These are phyloP conservation scores for Quambalaria eucalypti DNA, from an alignment of 1,284 basidiomycete species.

Conservation along the genomic window DNA sequence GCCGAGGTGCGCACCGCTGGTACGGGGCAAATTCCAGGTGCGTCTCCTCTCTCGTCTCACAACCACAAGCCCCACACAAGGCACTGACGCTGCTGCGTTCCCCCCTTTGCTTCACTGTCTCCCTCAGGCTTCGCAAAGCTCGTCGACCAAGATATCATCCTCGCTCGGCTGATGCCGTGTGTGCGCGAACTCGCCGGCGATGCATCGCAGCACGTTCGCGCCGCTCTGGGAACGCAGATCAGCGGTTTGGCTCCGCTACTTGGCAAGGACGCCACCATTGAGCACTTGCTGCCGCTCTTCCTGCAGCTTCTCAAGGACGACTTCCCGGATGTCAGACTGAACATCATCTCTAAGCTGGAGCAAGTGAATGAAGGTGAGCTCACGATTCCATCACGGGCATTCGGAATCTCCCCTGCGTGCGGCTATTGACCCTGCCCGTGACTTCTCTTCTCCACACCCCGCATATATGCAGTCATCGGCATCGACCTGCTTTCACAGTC, in stretches of 20 bases:
- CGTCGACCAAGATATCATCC: constrained; percentile 85
- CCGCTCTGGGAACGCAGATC: constrained; percentile 91
- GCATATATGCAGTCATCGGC: constrained; percentile 95
- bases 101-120: too few relatives aligned
- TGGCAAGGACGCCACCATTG: constrained; percentile 87
- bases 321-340: constrained; percentile 93
- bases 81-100: neutral
- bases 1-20: constrained; percentile 96
- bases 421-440: neutral
- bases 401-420: too few relatives aligned
- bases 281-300: constrained; percentile 93
- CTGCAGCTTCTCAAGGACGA: constrained; percentile 95
- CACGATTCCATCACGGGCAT: too few relatives aligned
- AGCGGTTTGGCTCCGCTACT: constrained; percentile 93
- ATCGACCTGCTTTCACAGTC: constrained; percentile 92
- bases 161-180: constrained; percentile 88
- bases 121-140: constrained; percentile 79
- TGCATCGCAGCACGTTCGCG: constrained; percentile 90
- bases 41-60: neutral
- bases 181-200: constrained; percentile 91
- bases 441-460: too few relatives aligned
- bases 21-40: constrained; percentile 90
- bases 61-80: neutral
- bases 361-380: constrained; percentile 81
- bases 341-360: constrained; percentile 98